Conservation (phyloP, 805 yeast genomes). For the Nakazawaea laoshanensis region DNA sequence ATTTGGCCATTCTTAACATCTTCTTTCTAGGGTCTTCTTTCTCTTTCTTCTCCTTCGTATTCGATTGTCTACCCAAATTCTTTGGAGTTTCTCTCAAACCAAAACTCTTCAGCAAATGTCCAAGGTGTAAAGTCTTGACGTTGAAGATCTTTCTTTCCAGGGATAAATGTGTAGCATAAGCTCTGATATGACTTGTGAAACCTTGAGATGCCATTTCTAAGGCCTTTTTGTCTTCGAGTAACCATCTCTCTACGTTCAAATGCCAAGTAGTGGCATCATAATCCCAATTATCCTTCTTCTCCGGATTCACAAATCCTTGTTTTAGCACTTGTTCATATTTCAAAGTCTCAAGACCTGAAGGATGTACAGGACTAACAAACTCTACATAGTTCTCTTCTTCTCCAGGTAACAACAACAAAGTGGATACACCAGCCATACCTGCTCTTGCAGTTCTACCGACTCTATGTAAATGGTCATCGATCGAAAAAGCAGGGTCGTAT, state of each 20-base stretch:
- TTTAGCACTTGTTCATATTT: slow-evolving; percentile 36
- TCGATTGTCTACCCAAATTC: slow-evolving; percentile 46
- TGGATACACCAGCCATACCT: slow-evolving; percentile 77
- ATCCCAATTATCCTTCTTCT: slow-evolving; percentile 59
- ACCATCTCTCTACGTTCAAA: slow-evolving; percentile 80
- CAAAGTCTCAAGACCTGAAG: slow-evolving; percentile 39
- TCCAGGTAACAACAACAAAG: slow-evolving; percentile 80
- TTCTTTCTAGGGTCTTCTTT: slow-evolving; percentile 65
- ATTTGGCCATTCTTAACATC: slow-evolving; percentile 68
- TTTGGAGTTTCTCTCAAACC: slow-evolving; percentile 94
- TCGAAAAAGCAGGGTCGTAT: slow-evolving; percentile 89
- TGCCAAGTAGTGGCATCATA: slow-evolving; percentile 96
- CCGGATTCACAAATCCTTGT: slow-evolving; percentile 19
- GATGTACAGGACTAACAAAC: slow-evolving; percentile 49
- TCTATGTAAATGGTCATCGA: slow-evolving; percentile 93
- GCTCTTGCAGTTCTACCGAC: slow-evolving; percentile 98
- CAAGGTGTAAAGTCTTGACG: slow-evolving; percentile 77
- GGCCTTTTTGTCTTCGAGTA: slow-evolving; percentile 56
- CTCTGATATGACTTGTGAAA: slow-evolving; percentile 83
- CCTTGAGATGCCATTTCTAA: slow-evolving; percentile 70
- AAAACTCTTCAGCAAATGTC: slow-evolving; percentile 92
- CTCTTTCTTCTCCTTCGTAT: slow-evolving; percentile 28
- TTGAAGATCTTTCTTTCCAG: slow-evolving; percentile 75
- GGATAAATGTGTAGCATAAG: slow-evolving; percentile 90
- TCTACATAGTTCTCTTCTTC: slow-evolving; percentile 78